Evolutionary conservation across 768 basidiomycete genomes (phyloP).

Genomic region (Terana coerulea): DNA sequence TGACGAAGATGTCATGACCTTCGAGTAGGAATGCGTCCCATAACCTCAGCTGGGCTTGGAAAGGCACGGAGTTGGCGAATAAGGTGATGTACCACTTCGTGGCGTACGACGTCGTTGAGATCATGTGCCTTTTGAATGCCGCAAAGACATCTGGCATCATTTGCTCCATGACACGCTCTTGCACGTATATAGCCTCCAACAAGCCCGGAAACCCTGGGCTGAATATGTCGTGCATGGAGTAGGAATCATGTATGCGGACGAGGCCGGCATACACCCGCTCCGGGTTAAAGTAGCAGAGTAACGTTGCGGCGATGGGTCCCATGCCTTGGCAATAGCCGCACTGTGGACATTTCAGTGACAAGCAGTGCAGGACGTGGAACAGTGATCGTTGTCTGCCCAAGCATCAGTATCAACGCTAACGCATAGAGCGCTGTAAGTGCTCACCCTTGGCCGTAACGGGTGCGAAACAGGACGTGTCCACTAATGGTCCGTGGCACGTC

Average conservation of each 20-base stretch:
- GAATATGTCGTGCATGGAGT: conserved; percentile 86
- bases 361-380: conserved; percentile 91
- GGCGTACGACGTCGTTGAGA: conserved; percentile 92
- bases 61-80: conserved; percentile 93
- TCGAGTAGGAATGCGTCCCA: conserved; percentile 96
- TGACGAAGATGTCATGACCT: conserved; percentile 84
- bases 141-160: conserved; percentile 89
- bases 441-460: conserved; percentile 93
- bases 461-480: conserved; percentile 91
- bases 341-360: conserved; percentile 76
- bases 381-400: conserved; percentile 79
- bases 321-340: conserved; percentile 99
- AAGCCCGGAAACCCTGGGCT: conserved; percentile 94
- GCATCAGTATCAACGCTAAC: background rate
- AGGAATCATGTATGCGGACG: conserved; percentile 85
- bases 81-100: conserved; percentile 99
- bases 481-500: conserved; percentile 96
- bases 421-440: conserved; percentile 25
- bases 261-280: conserved; percentile 83
- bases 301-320: conserved; percentile 94
- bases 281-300: conserved; percentile 91
- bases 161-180: conserved; percentile 82
- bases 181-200: conserved; percentile 92
- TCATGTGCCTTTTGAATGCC: conserved; percentile 83
- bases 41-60: conserved; percentile 87